Conservation (phyloP, 148 eudicot species). For the Polygonum maritimum region DNA sequence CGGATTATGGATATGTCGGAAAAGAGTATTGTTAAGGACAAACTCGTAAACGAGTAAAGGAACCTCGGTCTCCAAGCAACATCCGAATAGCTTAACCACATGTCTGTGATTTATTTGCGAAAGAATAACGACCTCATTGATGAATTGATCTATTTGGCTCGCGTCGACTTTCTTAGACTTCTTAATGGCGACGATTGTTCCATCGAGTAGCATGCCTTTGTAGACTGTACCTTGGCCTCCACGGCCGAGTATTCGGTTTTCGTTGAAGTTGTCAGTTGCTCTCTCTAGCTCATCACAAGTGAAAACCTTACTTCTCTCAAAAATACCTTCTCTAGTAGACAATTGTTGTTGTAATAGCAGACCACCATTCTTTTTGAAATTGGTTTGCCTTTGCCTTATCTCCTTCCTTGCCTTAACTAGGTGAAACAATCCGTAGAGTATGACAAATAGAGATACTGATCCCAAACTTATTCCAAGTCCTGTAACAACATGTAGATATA, state of each 20-base stretch:
- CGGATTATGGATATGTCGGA: neutral
- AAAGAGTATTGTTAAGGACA: neutral
- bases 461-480: conserved; percentile 7
- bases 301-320: neutral
- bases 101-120: neutral
- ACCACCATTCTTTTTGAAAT: neutral
- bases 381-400: neutral
- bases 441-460: neutral
- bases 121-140: neutral
- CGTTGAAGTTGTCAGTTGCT: neutral
- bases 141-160: neutral
- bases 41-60: neutral
- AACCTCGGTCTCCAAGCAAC: conserved; percentile 3
- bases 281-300: neutral
- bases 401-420: neutral
- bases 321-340: neutral
- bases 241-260: conserved; percentile 1
- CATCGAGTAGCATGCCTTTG: conserved; percentile 1
- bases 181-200: neutral
- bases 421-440: neutral
- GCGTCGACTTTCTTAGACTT: neutral
- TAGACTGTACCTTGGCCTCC: conserved; percentile 7
- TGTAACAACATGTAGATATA: neutral
- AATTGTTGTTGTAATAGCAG: neutral
- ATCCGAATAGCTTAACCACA: conserved; percentile 3